Evolutionary conservation across 169 alveolate species (phyloP).

Genomic region (Plasmodium vivax): DNA sequence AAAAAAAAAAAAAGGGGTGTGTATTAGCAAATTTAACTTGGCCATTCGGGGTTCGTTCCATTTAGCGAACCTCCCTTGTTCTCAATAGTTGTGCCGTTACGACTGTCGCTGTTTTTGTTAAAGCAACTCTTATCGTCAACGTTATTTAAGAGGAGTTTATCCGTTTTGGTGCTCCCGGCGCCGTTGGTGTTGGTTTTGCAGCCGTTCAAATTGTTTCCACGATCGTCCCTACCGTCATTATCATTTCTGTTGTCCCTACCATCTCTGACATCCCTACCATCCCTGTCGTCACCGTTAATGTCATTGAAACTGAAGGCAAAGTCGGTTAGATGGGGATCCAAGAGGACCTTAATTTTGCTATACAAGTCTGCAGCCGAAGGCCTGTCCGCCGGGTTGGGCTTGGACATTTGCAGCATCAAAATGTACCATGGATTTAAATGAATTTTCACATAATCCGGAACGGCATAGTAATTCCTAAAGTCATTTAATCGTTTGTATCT

Average conservation of each 20-base stretch:
- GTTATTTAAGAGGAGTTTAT: neutral
- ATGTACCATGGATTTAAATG: conserved; percentile 86
- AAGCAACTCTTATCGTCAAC: neutral
- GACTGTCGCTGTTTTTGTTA: neutral
- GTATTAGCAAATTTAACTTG: neutral
- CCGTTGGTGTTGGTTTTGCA: neutral
- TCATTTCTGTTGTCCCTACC: neutral
- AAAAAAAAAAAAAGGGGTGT: neutral
- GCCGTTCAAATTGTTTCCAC: neutral
- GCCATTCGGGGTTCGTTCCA: neutral
- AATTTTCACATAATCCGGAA: conserved; percentile 85
- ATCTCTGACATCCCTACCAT: neutral
- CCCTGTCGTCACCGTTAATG: conserved; percentile 17
- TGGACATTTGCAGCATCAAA: conserved; percentile 87
- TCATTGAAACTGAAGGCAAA: conserved; percentile 71
- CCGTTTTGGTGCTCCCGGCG: neutral
- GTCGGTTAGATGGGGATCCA: conserved; percentile 71
- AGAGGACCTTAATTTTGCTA: conserved; percentile 78
- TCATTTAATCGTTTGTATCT: conserved; percentile 87
- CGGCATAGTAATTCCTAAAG: conserved; percentile 84
- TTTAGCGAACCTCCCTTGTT: neutral
- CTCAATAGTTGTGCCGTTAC: neutral
- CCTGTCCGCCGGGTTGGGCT: conserved; percentile 87
- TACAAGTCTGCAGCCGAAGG: conserved; percentile 90
- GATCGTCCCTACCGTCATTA: neutral